Percentiles rank a stretch among this genome's conserved stretches.
Conservation (phyloP, 352 stramenopile genomes). For the Globisporangium uncinulatum region DNA sequence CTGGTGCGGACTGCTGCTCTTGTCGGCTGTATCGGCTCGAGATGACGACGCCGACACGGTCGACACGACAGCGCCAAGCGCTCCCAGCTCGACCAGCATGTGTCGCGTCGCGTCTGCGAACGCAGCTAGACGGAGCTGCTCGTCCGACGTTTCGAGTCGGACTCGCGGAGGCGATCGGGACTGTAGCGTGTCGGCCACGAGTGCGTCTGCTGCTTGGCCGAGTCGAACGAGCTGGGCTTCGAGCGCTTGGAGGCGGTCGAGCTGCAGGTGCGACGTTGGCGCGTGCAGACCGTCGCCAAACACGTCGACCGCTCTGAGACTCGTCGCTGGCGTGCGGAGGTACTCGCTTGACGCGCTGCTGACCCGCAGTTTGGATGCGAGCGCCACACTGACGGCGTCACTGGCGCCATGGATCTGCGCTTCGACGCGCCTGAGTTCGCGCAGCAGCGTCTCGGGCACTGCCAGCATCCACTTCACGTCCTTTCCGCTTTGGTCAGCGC, state of each 20-base stretch:
- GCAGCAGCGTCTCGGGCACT: conserved; percentile 25
- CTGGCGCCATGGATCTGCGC: conserved; percentile 21
- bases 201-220: conserved; percentile 1
- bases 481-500: conserved; percentile 26
- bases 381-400: conserved; percentile 13
- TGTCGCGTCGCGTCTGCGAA: conserved; percentile 15
- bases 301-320: conserved; percentile 13
- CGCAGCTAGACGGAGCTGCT: conserved; percentile 1
- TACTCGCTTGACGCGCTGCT: conserved; percentile 19
- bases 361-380: conserved; percentile 30
- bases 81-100: conserved; percentile 30
- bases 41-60: conserved; percentile 2
- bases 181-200: background rate
- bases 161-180: background rate
- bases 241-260: conserved; percentile 9
- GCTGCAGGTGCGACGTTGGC: conserved; percentile 2
- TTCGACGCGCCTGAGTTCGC: conserved; percentile 27
- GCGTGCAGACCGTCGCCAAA: conserved; percentile 9
- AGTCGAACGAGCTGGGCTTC: conserved; percentile 6
- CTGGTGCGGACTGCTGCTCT: background rate
- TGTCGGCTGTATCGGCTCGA: background rate
- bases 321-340: conserved; percentile 12
- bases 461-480: conserved; percentile 38
- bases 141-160: conserved; percentile 1
- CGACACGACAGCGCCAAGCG: conserved; percentile 26